Base-by-base conservation (phyloP, 31 red algal species). In the Bonnemaisonia californica region DNA sequence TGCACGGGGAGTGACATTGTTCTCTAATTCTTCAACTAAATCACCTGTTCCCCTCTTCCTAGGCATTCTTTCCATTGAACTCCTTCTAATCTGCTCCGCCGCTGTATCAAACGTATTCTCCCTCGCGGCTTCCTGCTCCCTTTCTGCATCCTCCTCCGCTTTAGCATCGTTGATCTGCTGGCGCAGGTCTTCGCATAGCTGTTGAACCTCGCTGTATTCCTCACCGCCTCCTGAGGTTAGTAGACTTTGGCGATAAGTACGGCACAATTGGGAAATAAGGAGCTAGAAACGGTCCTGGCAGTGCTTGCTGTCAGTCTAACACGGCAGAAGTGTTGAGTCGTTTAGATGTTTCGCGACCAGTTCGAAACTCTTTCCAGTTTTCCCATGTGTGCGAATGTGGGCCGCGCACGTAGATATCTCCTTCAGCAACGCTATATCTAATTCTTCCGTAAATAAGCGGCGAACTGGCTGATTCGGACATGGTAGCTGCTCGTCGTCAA, bases 251-350 rank as follows among this genome's bases (percentile, higher is more conserved):
- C 33, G 32, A 69, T 1, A 27, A 21, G 32, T 34, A 22, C 64
- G 64, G 31, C 19, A 21, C 0, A 8, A 1, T 38, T 69, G 0
- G n/a, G 29, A 27, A 31, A 69, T 31, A 24, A 33, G 64, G n/a
- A 69, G 64, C 33, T 69, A 37, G 39, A 69, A 69, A 31, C 64
- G 26, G 33, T 69, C 64, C 29, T 69, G 7, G 64, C 64, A 69
- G 0, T 69, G 64, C 33, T 69, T 69, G 9, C 33, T 33, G 39
- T 69, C 0, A 0, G 64, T 69, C 33, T 38, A 37, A 27, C 64
- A 69, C 64, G 64, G 27, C 33, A 69, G 9, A 27, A 38, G 29
- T 36, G 22, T 38, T 27, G 1, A 0, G 64, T 36, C 0, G 0
- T 69, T 69, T 0, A 69, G 1, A 22, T 5, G 32, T 36, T 69